These are phyloP conservation scores for Sclerotinia trifoliorum DNA, from an alignment of 2,329 filamentous ascomycete genomes.

Conservation along the genomic window DNA sequence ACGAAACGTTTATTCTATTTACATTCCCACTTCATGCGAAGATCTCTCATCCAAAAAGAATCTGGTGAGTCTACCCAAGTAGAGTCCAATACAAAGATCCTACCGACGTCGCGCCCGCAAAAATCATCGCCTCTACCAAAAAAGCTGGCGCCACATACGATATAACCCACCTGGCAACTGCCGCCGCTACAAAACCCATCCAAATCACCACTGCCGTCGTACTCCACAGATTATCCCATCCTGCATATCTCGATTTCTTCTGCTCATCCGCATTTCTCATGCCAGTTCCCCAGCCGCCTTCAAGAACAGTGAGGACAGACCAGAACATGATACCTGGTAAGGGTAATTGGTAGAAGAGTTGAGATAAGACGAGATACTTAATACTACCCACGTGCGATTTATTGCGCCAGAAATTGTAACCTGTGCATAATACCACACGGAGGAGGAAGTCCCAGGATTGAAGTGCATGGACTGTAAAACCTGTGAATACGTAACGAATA, in stretches of 20 bases:
- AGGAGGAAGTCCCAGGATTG: slow-evolving; percentile 36
- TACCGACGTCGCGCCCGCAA: slow-evolving; percentile 17
- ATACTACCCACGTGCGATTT: slow-evolving; percentile 36
- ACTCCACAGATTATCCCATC: slow-evolving; percentile 26
- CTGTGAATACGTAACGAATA: slow-evolving; percentile 39
- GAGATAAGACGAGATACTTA: slow-evolving; percentile 25
- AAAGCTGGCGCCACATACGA: slow-evolving; percentile 20
- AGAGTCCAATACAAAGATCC: slow-evolving; percentile 23
- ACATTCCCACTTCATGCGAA: neutral
- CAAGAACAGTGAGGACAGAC: slow-evolving; percentile 40
- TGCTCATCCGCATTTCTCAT: slow-evolving; percentile 40
- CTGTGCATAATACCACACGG: slow-evolving; percentile 36
- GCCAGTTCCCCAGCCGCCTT: slow-evolving; percentile 42
- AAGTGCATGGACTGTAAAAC: slow-evolving; percentile 36
- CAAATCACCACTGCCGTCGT: slow-evolving; percentile 25
- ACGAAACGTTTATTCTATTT: neutral
- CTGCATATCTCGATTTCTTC: slow-evolving; percentile 27
- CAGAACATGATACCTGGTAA: slow-evolving; percentile 42
- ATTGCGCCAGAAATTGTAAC: slow-evolving; percentile 39
- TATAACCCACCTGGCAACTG: slow-evolving; percentile 19
- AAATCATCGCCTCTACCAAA: slow-evolving; percentile 24
- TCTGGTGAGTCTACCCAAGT: slow-evolving; percentile 9
- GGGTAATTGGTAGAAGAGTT: slow-evolving; percentile 41
- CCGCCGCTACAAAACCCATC: slow-evolving; percentile 29
- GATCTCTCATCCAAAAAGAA: neutral